Base-by-base conservation (phyloP, 305 asterid species). In the Rubia balearica region DNA sequence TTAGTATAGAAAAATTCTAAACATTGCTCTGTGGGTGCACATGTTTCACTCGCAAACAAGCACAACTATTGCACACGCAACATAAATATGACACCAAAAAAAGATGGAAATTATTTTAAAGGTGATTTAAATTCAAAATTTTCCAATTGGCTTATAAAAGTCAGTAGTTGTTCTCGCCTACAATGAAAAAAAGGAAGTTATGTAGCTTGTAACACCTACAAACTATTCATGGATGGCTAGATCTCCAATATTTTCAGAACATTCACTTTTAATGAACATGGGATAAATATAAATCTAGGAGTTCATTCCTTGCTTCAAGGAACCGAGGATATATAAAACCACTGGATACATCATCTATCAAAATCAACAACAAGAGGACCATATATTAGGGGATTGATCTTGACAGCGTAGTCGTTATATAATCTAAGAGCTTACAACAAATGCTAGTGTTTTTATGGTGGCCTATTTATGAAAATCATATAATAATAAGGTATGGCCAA, bases 351-450 rank as follows among this genome's bases (percentile, higher is more conserved):
- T 38, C 89, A 97, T 55, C 97, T 96, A 78, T 93, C 98, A 42
- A 90, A 93, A 80, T 90, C 97, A 42, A 97, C 98, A 85, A 95
- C 85, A 4, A 93, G 87, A 17, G 98, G 98, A 64, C 96, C 87
- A 72, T 97, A 93, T 17, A 91, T 89, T 1, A 93, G 5, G 85
- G 98, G 98, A 71, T 89, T 93, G 80, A 93, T 93, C 79, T 93
- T 93, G 46, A 93, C 96, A 0, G 96, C 84, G 67, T 93, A 97
- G 75, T 90, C 96, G 12, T 86, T 89, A 70, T 89, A 93, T 1
- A 93, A 96, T 0, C 91, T 78, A 56, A 93, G 75, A 4, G 98
- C 98, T 75, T 93, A 96, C 67, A 93, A 82, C 22, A 96, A 90
- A 74, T 93, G 97, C 75, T 93, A 90, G 76, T 93, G 98, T 2